phyloP scores from a whole-genome alignment of 192 early-diverging fungal species.

The Borealophlyctis nickersoniae region DNA sequence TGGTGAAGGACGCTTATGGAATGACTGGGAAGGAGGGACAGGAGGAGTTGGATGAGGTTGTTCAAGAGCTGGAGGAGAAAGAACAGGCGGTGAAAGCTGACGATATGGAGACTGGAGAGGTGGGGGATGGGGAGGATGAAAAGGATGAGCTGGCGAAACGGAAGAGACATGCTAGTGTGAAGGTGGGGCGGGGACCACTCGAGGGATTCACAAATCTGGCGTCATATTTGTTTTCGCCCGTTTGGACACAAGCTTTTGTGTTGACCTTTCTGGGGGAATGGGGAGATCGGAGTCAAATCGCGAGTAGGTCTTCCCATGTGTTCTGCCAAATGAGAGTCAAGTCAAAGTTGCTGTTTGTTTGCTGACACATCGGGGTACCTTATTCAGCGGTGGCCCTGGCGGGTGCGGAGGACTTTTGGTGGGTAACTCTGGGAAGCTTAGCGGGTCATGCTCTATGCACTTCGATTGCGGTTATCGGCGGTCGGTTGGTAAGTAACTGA shows the following conservation, averaged over 20 bases:
- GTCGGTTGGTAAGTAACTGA: conserved; percentile 60
- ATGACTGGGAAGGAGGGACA: conserved; percentile 87
- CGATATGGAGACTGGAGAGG: conserved; percentile 28
- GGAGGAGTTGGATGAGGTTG: conserved; percentile 90
- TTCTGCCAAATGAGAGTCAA: neutral
- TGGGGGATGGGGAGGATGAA: conserved; percentile 41
- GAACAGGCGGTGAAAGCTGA: conserved; percentile 44
- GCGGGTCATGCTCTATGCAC: conserved; percentile 92
- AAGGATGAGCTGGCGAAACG: conserved; percentile 38
- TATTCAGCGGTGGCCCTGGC: conserved; percentile 79
- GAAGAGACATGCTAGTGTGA: conserved; percentile 2
- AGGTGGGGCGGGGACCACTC: conserved; percentile 2
- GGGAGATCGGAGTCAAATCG: conserved; percentile 95
- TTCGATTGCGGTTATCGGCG: conserved; percentile 89
- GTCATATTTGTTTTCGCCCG: conserved; percentile 73
- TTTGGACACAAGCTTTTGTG: conserved; percentile 94
- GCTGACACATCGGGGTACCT: neutral
- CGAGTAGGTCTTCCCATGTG: conserved; percentile 47
- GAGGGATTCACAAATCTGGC: conserved; percentile 1
- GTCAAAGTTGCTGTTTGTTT: conserved; percentile 20
- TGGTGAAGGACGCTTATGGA: conserved; percentile 75
- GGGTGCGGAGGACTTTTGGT: conserved; percentile 90
- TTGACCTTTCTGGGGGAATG: conserved; percentile 97
- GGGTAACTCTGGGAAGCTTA: conserved; percentile 84
- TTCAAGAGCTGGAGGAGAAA: conserved; percentile 80